phyloP scores from a whole-genome alignment of 345 rosid species.

The Leavenworthia alabamica region DNA sequence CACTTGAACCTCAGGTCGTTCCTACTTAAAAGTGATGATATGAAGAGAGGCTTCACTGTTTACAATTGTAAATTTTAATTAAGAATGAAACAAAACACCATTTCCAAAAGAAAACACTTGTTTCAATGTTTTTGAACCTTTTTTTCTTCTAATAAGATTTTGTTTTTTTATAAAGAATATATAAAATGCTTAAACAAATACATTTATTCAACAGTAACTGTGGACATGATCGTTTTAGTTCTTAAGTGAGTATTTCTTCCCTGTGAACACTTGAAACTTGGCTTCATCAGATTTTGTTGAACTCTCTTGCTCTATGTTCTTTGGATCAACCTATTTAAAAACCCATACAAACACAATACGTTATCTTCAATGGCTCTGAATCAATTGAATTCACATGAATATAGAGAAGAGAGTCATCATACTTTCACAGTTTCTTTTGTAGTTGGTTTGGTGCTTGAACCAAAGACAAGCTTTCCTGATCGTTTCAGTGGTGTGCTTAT shows the following conservation, averaged over 20 bases:
- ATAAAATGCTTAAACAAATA: neutral
- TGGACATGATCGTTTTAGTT: constrained; percentile 18
- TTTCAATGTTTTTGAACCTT: too few species aligned
- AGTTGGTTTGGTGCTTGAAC: constrained; percentile 35
- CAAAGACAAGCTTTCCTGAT: constrained; percentile 50
- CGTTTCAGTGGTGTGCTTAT: constrained; percentile 20
- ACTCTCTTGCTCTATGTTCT: constrained; percentile 30
- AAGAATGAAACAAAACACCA: constrained; percentile 13
- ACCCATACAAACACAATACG: neutral
- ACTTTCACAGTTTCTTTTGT: constrained; percentile 33
- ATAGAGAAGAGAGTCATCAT: constrained; percentile 1
- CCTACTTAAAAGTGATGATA: constrained; percentile 40
- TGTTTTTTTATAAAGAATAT: neutral
- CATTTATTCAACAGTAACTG: neutral
- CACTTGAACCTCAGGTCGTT: constrained; percentile 60
- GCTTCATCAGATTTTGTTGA: constrained; percentile 33
- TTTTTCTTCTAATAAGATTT: constrained; percentile 2
- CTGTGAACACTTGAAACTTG: constrained; percentile 55
- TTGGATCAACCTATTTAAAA: constrained; percentile 27
- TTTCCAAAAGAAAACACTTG: too few species aligned
- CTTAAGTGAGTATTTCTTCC: constrained; percentile 57
- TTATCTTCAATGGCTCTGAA: neutral
- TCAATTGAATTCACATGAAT: neutral
- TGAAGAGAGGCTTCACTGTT: neutral
- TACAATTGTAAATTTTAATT: constrained; percentile 19